These are phyloP conservation scores for Boletellus emodensis DNA, from an alignment of 768 basidiomycete species.

Conservation along the genomic window DNA sequence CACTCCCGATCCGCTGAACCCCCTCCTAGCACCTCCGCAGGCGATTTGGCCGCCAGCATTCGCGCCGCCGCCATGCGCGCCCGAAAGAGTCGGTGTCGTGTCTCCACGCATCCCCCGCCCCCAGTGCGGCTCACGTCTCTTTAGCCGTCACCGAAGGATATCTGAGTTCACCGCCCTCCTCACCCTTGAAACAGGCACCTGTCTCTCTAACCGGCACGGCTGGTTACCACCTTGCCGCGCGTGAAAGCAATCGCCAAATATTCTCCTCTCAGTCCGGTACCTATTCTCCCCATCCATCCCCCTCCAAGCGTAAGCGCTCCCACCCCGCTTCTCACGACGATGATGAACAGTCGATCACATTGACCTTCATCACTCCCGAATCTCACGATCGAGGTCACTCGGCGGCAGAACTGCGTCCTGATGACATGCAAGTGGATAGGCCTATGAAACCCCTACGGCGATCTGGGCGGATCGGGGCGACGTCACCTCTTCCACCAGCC, in stretches of 20 bases:
- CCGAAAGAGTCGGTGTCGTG: conserved; percentile 50
- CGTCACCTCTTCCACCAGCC: conserved; percentile 23
- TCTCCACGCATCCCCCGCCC: conserved; percentile 15
- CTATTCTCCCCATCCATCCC: conserved; percentile 29
- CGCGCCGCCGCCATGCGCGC: conserved; percentile 55
- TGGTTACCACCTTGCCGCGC: conserved; percentile 50
- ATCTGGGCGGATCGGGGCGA: conserved; percentile 28
- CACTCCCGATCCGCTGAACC: conserved; percentile 8
- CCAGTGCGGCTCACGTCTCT: conserved; percentile 28
- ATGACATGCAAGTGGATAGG: conserved; percentile 31
- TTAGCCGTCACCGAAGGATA: conserved; percentile 64
- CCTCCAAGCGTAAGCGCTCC: conserved; percentile 35
- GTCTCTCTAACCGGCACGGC: conserved; percentile 15
- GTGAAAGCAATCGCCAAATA: conserved; percentile 52
- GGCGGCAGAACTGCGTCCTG: conserved; percentile 22
- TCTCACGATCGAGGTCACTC: conserved; percentile 22
- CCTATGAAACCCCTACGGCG: conserved; percentile 36
- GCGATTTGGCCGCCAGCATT: conserved; percentile 51
- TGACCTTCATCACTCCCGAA: conserved; percentile 14
- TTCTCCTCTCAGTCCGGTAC: conserved; percentile 36
- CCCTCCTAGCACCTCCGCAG: conserved; percentile 34
- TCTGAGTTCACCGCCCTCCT: conserved; percentile 38
- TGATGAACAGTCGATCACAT: conserved; percentile 16
- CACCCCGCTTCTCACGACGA: conserved; percentile 21
- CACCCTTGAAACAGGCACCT: conserved; percentile 29